A percentile compares a stretch with the other conserved stretches of the same genome.
phyloP scores from a whole-genome alignment of 371 early-diverging fungal genomes.

The Blastocladiella emersonii region DNA sequence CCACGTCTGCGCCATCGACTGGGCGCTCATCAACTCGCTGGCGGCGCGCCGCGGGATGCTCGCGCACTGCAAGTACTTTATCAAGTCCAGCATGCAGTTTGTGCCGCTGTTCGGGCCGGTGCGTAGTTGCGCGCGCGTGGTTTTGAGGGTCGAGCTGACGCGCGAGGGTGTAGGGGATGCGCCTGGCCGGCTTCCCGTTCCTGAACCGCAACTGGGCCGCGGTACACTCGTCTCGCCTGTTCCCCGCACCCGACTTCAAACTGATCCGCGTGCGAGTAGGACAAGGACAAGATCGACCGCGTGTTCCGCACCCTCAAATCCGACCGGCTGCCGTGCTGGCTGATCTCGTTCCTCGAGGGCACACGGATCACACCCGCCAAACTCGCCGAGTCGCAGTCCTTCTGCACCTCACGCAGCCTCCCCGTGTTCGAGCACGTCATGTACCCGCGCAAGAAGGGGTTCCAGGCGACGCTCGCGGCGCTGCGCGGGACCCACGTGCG shows the following conservation, averaged over 20 bases:
- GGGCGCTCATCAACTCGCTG: constrained; percentile 46
- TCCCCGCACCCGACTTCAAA: no score
- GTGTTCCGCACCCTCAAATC: constrained; percentile 41
- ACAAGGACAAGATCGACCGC: constrained; percentile 40
- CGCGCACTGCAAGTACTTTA: constrained; percentile 56
- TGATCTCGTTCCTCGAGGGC: constrained; percentile 60
- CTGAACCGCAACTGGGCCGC: constrained; percentile 47
- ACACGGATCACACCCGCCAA: constrained; percentile 47
- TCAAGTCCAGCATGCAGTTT: constrained; percentile 55
- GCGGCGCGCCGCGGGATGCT: constrained; percentile 48
- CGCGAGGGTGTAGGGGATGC: constrained; percentile 12
- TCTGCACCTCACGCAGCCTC: constrained; percentile 36
- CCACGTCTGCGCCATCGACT: constrained; percentile 47
- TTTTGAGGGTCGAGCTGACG: not conserved
- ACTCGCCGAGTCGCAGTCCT: constrained; percentile 42
- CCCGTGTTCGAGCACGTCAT: constrained; percentile 51
- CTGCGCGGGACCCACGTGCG: constrained; percentile 47
- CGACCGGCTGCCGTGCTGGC: constrained; percentile 48
- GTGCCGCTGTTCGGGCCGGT: constrained; percentile 16
- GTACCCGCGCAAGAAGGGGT: constrained; percentile 68
- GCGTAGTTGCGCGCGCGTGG: not conserved
- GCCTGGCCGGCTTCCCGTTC: constrained; percentile 54
- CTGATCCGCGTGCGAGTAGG: no score
- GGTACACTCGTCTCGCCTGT: no score
- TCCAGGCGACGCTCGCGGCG: constrained; percentile 45